These are phyloP conservation scores for Curvularia lunata DNA, from an alignment of 2,329 filamentous ascomycete species.

Conservation along the genomic window DNA sequence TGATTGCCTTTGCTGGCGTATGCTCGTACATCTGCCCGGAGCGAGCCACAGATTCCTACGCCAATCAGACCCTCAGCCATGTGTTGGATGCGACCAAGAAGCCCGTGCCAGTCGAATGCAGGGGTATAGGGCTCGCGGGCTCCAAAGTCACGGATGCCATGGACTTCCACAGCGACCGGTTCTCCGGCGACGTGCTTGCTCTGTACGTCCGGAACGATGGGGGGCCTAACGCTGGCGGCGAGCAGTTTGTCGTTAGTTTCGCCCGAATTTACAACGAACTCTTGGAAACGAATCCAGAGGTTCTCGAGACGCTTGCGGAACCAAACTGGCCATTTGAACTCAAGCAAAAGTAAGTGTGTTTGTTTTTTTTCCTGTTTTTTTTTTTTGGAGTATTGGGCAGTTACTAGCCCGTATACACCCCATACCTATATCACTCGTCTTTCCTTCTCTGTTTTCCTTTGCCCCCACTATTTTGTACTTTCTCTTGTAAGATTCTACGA, in stretches of 20 bases:
- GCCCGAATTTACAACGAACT: slow-evolving; percentile 48
- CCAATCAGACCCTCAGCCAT: slow-evolving; percentile 48
- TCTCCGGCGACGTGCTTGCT: slow-evolving; percentile 47
- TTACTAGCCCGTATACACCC: neutral
- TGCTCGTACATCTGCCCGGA: slow-evolving; percentile 39
- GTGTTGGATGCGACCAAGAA: slow-evolving; percentile 48
- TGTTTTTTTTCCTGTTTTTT: neutral
- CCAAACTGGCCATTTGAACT: slow-evolving; percentile 48
- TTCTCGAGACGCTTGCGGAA: slow-evolving; percentile 45
- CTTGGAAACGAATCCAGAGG: slow-evolving; percentile 39
- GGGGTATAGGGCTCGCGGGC: slow-evolving; percentile 45
- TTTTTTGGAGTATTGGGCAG: neutral
- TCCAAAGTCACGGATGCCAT: slow-evolving; percentile 47
- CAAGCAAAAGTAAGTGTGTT: slow-evolving; percentile 43
- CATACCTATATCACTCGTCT: neutral
- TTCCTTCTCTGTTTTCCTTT: neutral
- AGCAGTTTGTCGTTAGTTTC: slow-evolving; percentile 44
- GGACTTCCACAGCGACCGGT: slow-evolving; percentile 49
- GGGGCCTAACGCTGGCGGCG: slow-evolving; percentile 37
- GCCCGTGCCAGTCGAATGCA: slow-evolving; percentile 40
- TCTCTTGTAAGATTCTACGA: neutral
- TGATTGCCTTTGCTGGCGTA: slow-evolving; percentile 45
- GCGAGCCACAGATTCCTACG: slow-evolving; percentile 47
- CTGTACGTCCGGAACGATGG: slow-evolving; percentile 46
- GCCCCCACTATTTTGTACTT: neutral